Conservation (phyloP, 257 asterid species). For the Solanum ossicruentum region DNA sequence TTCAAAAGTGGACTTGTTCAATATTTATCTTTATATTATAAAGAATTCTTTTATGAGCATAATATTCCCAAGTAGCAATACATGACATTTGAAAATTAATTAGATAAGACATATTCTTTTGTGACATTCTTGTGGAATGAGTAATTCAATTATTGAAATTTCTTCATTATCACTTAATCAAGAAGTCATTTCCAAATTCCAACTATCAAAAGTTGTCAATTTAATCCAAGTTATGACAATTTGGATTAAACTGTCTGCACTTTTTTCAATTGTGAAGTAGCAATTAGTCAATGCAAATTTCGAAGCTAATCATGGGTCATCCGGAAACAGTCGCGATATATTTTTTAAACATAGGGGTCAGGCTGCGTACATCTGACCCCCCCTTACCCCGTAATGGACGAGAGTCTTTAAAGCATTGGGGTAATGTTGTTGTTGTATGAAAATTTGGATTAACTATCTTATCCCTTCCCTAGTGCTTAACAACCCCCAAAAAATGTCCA, state of each 20-base stretch:
- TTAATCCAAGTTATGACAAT: background rate
- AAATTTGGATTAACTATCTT: background rate
- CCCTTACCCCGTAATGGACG: too few species aligned
- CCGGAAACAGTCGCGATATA: too few species aligned
- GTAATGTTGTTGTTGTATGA: too few species aligned
- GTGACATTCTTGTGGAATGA: background rate
- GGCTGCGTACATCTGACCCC: too few species aligned
- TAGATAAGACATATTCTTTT: background rate
- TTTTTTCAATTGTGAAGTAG: too few species aligned
- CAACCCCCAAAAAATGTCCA: background rate
- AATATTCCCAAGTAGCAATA: background rate
- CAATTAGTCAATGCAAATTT: too few species aligned
- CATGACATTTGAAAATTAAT: background rate
- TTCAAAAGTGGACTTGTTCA: background rate
- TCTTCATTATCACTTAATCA: background rate
- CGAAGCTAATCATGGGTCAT: too few species aligned
- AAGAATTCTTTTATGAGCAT: background rate
- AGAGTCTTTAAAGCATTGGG: too few species aligned
- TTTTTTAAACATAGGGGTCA: too few species aligned
- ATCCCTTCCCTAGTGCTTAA: background rate
- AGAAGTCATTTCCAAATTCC: background rate
- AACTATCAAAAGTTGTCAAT: background rate
- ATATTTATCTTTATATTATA: background rate
- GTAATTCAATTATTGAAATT: background rate
- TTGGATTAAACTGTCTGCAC: too few species aligned